Conservation (phyloP, 148 eudicot species). For the Selenicereus undatus region DNA sequence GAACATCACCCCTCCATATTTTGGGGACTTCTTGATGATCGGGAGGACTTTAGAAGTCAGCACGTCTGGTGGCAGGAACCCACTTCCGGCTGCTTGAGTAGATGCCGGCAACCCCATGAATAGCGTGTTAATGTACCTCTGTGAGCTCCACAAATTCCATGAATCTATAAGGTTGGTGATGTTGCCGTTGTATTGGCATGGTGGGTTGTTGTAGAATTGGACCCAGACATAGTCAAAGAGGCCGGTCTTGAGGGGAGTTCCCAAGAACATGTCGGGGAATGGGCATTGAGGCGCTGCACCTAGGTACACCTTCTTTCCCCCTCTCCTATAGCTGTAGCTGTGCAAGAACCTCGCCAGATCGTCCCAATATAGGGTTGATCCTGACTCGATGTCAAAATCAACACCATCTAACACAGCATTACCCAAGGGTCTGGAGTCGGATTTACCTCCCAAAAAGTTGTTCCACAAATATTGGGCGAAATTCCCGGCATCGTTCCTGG, state of each 20-base stretch:
- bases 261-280: conserved; percentile 51
- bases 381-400: conserved; percentile 47
- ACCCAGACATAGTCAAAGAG: conserved; percentile 87
- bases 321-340: conserved; percentile 12
- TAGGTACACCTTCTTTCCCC: conserved; percentile 44
- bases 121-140: conserved; percentile 37
- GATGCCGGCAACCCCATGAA: conserved; percentile 86
- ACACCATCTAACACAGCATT: conserved; percentile 38
- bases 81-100: conserved; percentile 70
- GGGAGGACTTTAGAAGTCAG: conserved; percentile 52
- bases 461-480: conserved; percentile 37
- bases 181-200: conserved; percentile 64
- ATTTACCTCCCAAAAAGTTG: conserved; percentile 33
- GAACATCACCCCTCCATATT: conserved; percentile 91
- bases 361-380: conserved; percentile 35
- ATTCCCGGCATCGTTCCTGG: conserved; percentile 30
- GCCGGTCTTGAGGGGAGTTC: conserved; percentile 49
- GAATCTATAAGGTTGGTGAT: conserved; percentile 39
- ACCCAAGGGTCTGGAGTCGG: conserved; percentile 38
- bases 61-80: conserved; percentile 57
- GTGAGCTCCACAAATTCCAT: conserved; percentile 62
- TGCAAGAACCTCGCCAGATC: conserved; percentile 31
- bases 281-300: conserved; percentile 90
- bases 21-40: conserved; percentile 44
- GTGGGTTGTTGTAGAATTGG: conserved; percentile 82